These are phyloP conservation scores for Cinnamomum chago DNA, from an alignment of 164 flowering plant genomes.

Conservation along the genomic window DNA sequence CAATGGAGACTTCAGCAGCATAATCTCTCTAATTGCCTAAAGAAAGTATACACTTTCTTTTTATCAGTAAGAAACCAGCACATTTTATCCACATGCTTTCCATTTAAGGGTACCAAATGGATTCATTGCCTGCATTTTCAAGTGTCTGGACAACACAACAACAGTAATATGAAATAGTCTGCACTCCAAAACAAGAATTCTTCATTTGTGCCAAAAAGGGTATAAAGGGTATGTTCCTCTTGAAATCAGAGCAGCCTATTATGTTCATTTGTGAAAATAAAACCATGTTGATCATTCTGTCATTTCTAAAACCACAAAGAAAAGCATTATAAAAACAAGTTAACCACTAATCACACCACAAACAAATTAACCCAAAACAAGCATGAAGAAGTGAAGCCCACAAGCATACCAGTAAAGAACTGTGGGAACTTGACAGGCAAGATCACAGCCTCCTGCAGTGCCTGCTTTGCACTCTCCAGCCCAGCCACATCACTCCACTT, in stretches of 20 bases:
- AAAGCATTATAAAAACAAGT: neutral
- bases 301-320: neutral
- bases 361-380: too few relatives aligned
- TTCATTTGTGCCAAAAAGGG: neutral
- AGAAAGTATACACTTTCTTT: neutral
- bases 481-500: slow-evolving; percentile 99
- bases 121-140: neutral
- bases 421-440: slow-evolving; percentile 96
- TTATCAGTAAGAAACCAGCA: too few relatives aligned
- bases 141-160: neutral
- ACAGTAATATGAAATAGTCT: neutral
- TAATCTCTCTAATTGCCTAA: neutral
- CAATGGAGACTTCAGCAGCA: too few relatives aligned
- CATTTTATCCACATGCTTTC: neutral
- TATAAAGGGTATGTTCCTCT: neutral
- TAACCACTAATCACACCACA: neutral
- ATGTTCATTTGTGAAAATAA: neutral
- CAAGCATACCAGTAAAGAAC: slow-evolving; percentile 73
- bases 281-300: neutral
- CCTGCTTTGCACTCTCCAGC: slow-evolving; percentile 93
- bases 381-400: too few relatives aligned
- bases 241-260: neutral
- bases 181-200: neutral
- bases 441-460: slow-evolving; percentile 96
- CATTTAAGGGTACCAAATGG: neutral